Base-by-base conservation (phyloP, 768 basidiomycete species). In the Lentinula sp. region DNA sequence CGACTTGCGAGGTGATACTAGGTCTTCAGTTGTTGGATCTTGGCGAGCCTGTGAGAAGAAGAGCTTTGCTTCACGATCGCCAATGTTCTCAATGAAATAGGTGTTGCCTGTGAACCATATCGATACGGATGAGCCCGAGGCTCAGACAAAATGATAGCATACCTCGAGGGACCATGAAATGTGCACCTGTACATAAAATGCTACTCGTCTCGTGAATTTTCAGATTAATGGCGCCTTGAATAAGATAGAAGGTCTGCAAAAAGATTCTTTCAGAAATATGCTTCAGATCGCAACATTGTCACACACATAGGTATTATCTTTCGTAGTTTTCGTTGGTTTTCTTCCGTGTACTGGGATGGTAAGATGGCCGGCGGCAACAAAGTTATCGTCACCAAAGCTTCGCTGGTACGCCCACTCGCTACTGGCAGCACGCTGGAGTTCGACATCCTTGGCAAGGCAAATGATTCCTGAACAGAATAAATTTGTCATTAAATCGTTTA, bases 11-110 rank as follows among this genome's bases (percentile, higher is more conserved):
- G 48, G 45, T 10, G 45, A 50, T 2, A n/a, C 49, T 3, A 39
- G 21, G 32, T 46, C 50, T 31, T 60, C 62, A 7, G 56, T 55
- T 11, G 42, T 54, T 16, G 45, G 50, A 40, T 78, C 70, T 63
- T 80, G 81, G 32, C 80, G 75, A n/a, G 91, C 92, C 75, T 98
- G 96, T 0, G 93, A 88, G 75, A 98, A 98, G 77, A 96, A 97
- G 7, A 98, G 73, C 67, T 82, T 85, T 21, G 88, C 93, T 53
- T 89, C 86, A 39, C 90, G 85, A 52, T 88, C 81, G 18, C 80
- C 82, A 21, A 97, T 87, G 74, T 98, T 98, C 68, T 91, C 84
- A 67, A 98, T 93, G 61, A 85, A 84, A 70, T 98, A 98, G 8
- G 83, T 84, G 71, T 98, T 98, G 18, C 94, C 94, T 95, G 65